A percentile compares a stretch with the other conserved stretches of the same genome.
These are phyloP conservation scores for Aspergillus sojae DNA, from an alignment of 2,329 filamentous ascomycete species.

Conservation along the genomic window DNA sequence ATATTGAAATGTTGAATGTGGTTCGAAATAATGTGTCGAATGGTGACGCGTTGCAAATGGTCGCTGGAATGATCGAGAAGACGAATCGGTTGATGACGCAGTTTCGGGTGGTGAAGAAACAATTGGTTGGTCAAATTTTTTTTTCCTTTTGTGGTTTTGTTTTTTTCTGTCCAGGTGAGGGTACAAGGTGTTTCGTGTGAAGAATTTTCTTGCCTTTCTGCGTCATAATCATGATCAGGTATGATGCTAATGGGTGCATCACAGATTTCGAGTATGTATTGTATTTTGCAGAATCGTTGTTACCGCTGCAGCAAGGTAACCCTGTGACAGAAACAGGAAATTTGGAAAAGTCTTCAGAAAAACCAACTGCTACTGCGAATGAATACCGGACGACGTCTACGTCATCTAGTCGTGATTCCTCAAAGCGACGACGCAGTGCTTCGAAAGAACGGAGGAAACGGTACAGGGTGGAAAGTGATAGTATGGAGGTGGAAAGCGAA, in stretches of 20 bases:
- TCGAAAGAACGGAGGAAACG: constrained; percentile 21
- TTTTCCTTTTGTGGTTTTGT: not conserved
- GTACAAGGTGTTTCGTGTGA: too few relatives aligned
- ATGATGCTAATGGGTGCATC: not conserved
- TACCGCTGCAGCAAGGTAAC: not conserved
- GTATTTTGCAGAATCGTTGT: not conserved
- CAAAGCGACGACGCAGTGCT: not conserved
- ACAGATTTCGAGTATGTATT: constrained; percentile 2
- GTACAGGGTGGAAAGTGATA: constrained; percentile 18
- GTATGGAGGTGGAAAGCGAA: not conserved
- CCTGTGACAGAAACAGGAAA: constrained; percentile 6
- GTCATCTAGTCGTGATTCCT: not conserved
- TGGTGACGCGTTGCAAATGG: constrained; percentile 30
- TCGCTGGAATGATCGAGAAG: constrained; percentile 43
- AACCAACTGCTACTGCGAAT: too few relatives aligned
- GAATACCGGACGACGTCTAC: not conserved
- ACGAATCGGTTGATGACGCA: constrained; percentile 42
- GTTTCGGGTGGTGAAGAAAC: constrained; percentile 36
- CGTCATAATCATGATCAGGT: not conserved
- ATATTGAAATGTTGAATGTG: constrained; percentile 41
- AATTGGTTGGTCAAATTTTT: constrained; percentile 32
- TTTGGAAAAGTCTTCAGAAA: not conserved
- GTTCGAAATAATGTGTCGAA: constrained; percentile 35
- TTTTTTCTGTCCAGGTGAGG: too few relatives aligned
- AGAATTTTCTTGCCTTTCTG: not conserved